Base-by-base conservation (phyloP, 129 eudicot species). In the Artemisia annua region DNA sequence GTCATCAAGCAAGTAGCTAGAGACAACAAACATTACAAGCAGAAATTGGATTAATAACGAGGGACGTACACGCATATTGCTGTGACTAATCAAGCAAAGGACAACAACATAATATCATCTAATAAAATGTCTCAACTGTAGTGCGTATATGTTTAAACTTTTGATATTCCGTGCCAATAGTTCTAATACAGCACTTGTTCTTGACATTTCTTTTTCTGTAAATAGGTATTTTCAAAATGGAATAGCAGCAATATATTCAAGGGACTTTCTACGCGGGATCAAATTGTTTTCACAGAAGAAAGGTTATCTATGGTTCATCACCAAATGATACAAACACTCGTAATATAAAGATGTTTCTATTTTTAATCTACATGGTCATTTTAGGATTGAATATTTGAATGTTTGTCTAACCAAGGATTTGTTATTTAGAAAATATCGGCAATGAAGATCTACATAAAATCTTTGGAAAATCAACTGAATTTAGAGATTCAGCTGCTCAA, bases 271-370 rank as follows among this genome's bases (percentile, higher is more conserved):
- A 84, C 5, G 66, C 3, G 3, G 88, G 92, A 73, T 72, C 88
- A 50, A 81, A 81, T 79, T 87, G 92, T 73, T 81, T 87, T 17
- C 88, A 87, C n/a, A 69, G 85, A 76, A 77, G 92, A 67, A 84
- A 81, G 68, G 88, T 84, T 70, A 84, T 87, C 6, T 84, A 87
- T 54, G 88, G 88, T 26, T 75, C 69, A 73, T 81, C 81, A 17
- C 92, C 88, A 1, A 58, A 79, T 53, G 78, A 84, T 19, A 46
- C 3, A 39, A 78, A 11, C 48, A 18, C 20, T 5, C 84, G 91
- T 86, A 83, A 11, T 51, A 6, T 0, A 16, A 32, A 62, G 22
- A 2, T 48, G 16, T 39, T 20, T 44, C 13, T 24, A 12, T 13
- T 15, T 39, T 30, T 30, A 2, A 30, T 30, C 11, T 51, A 8